Percentiles rank a stretch among this genome's conserved stretches.
These are phyloP conservation scores for Flammula alnicola DNA, from an alignment of 1,284 basidiomycete genomes.

Conservation along the genomic window DNA sequence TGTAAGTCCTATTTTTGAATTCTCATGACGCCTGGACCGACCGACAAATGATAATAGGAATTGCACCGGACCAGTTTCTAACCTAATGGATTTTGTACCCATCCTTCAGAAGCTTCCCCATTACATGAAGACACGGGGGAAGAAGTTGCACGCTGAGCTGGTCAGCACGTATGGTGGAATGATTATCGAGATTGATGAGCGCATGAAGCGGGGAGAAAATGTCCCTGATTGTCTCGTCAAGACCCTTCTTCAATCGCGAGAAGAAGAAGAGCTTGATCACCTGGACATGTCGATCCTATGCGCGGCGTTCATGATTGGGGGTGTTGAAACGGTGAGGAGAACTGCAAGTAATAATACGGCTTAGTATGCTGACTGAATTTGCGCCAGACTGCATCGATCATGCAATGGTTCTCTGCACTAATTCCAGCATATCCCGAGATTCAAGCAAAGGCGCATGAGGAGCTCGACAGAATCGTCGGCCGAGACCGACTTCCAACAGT, in stretches of 20 bases:
- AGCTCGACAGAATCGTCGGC: slow-evolving; percentile 36
- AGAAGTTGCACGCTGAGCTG: slow-evolving; percentile 36
- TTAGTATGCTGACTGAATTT: background rate
- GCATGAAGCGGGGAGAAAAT: slow-evolving; percentile 36
- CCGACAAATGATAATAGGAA: slow-evolving; percentile 22
- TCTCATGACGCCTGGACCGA: background rate
- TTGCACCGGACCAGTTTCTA: slow-evolving; percentile 44
- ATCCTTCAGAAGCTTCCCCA: slow-evolving; percentile 42
- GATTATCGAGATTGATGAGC: slow-evolving; percentile 37
- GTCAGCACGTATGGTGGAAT: slow-evolving; percentile 41
- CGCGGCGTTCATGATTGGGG: slow-evolving; percentile 44
- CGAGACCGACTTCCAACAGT: slow-evolving; percentile 44
- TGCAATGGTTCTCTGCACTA: slow-evolving; percentile 40
- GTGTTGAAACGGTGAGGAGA: slow-evolving; percentile 40
- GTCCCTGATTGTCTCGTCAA: slow-evolving; percentile 45
- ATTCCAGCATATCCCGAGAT: slow-evolving; percentile 40
- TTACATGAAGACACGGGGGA: slow-evolving; percentile 34
- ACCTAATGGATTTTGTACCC: slow-evolving; percentile 45
- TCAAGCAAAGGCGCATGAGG: slow-evolving; percentile 41
- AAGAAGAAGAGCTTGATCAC: slow-evolving; percentile 38
- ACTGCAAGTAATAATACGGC: background rate
- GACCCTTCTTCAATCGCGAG: slow-evolving; percentile 30
- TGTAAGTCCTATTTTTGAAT: slow-evolving; percentile 26
- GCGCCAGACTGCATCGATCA: slow-evolving; percentile 35
- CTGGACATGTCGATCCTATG: slow-evolving; percentile 43